Evolutionary conservation across 1,139 yeast genomes (phyloP), one percentile per base, ranked within the genome.

Genomic region (Suhomyces wounanorum): DNA sequence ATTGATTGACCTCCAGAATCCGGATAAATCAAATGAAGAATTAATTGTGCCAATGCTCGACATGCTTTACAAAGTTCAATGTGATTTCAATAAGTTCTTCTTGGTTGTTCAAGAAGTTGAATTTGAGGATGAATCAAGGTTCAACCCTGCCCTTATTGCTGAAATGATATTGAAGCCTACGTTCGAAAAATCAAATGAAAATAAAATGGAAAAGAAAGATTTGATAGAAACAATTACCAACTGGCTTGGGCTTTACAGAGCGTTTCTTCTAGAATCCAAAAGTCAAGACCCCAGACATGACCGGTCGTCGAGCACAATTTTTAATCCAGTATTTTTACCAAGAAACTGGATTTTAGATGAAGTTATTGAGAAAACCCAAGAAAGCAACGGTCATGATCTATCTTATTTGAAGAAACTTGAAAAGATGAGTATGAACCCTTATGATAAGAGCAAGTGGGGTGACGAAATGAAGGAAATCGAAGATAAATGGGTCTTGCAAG

Each of bases 321-420:
- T 71, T 49, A 94, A 94, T 62, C 99, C 99, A 2, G 63, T 81
- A 38, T 92, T 94, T 62, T 77, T 89, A 14, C 96, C 97, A 14
- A 78, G 94, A 54, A 88, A 85, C 57, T 90, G 96, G 94, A 84
- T 92, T 47, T 72, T 94, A 49, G 92, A 90, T 51, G 94, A 91
- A 55, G 97, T 90, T 0, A 86, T 89, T 48, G 75, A 78, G 31
- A 69, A 70, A 47, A 75, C 82, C 0, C 67, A 71, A 45, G 74
- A 72, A 9, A 65, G 70, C 21, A 60, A 65, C n/a, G 74, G 72
- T 3, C 60, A 65, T 30, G 78, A 77, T 55, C 57, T 73, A 35
- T 55, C 62, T 52, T 69, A 76, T 47, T 69, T 87, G 52, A 63
- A 78, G 36, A 86, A 86, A 58, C 63, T 87, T 23, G 76, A 82